A percentile compares a stretch with the other conserved stretches of the same genome.
phyloP scores from a whole-genome alignment of 75 land plant genomes.

The Selaginella moellendorffii region DNA sequence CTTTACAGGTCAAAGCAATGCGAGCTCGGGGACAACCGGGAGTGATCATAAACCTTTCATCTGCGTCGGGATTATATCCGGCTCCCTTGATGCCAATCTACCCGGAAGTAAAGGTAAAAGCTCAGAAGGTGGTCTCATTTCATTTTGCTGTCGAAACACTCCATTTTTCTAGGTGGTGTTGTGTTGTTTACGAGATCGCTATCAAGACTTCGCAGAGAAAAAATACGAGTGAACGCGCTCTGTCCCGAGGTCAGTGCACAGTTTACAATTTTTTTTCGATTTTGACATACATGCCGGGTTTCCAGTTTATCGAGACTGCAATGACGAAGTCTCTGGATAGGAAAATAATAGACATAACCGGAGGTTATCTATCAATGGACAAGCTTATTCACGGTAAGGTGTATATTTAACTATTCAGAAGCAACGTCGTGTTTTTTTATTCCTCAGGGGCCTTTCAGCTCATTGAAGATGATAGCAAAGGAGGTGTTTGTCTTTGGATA shows the following conservation, averaged over 20 bases:
- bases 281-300: too few species aligned
- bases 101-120: background rate
- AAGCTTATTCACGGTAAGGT: too few species aligned
- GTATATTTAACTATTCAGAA: too few species aligned
- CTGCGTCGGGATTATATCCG: background rate
- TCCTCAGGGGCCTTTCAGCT: slow-evolving; percentile 79
- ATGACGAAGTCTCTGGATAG: background rate
- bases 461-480: slow-evolving; percentile 67
- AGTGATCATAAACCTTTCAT: background rate
- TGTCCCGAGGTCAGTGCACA: background rate
- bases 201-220: background rate
- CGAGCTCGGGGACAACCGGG: background rate
- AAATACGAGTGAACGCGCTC: background rate
- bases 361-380: background rate
- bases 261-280: background rate
- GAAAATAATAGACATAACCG: background rate
- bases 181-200: background rate
- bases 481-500: slow-evolving; percentile 86
- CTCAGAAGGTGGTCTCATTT: background rate
- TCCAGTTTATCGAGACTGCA: background rate
- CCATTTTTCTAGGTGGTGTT: background rate
- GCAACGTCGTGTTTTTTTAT: too few species aligned
- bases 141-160: background rate
- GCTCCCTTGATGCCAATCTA: background rate
- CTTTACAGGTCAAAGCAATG: background rate